Conservation (phyloP, 495 filamentous ascomycete species). For the Penicillium desertorum region DNA sequence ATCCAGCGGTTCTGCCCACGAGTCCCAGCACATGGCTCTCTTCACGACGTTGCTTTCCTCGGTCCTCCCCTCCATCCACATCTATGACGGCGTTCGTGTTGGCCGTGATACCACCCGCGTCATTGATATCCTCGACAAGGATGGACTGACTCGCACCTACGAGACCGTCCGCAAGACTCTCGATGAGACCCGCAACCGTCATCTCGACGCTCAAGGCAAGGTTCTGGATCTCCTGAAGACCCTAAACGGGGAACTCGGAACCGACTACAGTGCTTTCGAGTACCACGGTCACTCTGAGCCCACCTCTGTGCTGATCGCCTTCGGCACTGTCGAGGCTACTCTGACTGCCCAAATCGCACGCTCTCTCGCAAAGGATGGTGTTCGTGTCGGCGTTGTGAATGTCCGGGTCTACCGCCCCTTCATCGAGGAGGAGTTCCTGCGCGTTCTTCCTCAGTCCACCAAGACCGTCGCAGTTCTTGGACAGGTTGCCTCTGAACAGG, state of each 20-base stretch:
- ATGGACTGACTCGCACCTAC: constrained; percentile 68
- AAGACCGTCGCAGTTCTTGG: constrained; percentile 69
- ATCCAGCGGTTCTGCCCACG: constrained; percentile 79
- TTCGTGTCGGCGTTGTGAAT: constrained; percentile 80
- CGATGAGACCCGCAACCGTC: constrained; percentile 62
- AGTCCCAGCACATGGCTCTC: constrained; percentile 93
- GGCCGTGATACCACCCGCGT: constrained; percentile 83
- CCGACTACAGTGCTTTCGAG: constrained; percentile 88
- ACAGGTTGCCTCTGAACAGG: constrained; percentile 56
- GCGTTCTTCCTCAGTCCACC: constrained; percentile 70
- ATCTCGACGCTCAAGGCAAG: constrained; percentile 71
- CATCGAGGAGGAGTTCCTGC: constrained; percentile 87
- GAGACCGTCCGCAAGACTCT: constrained; percentile 62
- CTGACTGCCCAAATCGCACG: constrained; percentile 78
- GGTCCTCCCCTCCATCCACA: constrained; percentile 80
- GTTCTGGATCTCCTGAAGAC: constrained; percentile 69
- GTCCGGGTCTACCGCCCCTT: constrained; percentile 95
- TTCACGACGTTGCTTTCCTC: constrained; percentile 80
- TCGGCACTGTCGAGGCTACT: constrained; percentile 87
- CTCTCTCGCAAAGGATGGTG: constrained; percentile 66
- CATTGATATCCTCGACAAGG: constrained; percentile 77
- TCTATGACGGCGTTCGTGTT: constrained; percentile 87
- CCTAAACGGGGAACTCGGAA: constrained; percentile 92
- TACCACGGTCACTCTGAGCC: constrained; percentile 83
- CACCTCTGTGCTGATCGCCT: constrained; percentile 80